Evolutionary conservation across 73 alveolate genomes (phyloP).

Genomic region (Effrenium voratum): DNA sequence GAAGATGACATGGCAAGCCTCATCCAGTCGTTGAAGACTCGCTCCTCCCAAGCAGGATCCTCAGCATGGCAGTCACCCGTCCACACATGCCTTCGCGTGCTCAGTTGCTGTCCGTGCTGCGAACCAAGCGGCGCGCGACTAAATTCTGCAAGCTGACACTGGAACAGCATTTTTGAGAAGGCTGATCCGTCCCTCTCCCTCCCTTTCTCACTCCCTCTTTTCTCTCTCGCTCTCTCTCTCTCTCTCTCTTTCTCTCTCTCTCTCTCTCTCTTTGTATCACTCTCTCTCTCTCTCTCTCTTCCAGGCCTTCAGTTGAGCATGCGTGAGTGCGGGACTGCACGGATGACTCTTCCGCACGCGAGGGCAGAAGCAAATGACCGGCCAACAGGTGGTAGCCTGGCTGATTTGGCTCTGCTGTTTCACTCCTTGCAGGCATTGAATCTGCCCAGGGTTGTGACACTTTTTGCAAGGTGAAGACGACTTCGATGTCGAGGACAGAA

Average conservation of each 20-base stretch:
- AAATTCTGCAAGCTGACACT: too few relatives aligned
- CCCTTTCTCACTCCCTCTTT: too few relatives aligned
- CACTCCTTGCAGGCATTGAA: background rate
- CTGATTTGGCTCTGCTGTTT: background rate
- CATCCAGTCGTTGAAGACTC: constrained; percentile 55
- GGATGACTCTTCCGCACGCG: too few relatives aligned
- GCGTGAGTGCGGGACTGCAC: too few relatives aligned
- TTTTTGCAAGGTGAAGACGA: constrained; percentile 15
- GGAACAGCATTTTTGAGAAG: too few relatives aligned
- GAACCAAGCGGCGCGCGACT: constrained; percentile 49
- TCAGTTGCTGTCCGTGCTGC: constrained; percentile 85
- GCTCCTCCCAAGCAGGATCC: constrained; percentile 45
- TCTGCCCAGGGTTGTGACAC: background rate
- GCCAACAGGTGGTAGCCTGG: constrained; percentile 16
- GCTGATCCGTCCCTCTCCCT: too few relatives aligned
- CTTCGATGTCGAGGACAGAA: constrained; percentile 67
- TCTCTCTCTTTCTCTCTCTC: too few relatives aligned
- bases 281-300: too few relatives aligned
- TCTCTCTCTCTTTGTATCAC: too few relatives aligned
- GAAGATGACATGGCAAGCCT: constrained; percentile 90
- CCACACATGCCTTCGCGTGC: background rate
- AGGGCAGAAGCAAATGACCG: constrained; percentile 61
- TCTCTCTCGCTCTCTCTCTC: too few relatives aligned
- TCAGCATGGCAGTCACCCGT: background rate
- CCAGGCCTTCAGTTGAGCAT: too few relatives aligned